Evolutionary conservation across 2,329 filamentous ascomycete genomes (phyloP), one percentile per base, ranked within the genome.

Genomic region (Fusarium pilosicola): DNA sequence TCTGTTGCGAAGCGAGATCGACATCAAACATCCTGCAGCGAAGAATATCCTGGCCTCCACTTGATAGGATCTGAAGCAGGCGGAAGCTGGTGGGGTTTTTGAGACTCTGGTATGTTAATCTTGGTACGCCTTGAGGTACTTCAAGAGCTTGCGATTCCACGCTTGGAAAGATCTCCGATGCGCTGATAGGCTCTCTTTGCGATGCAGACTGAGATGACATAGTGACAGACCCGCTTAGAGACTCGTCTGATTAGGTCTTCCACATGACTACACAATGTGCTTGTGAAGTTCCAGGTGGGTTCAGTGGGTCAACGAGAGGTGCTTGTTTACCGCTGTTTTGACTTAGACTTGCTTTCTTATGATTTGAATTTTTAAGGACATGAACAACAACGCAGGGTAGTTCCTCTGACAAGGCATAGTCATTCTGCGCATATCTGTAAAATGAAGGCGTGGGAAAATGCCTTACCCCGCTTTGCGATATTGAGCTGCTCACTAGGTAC

Each of bases 161-260:
- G 6, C 7, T 41, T 12, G 34, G 24, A 7, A 41, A 55, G 7
- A 41, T 55, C 34, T 41, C 34, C 17, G 34, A 39, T 11, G 34
- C 14, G 11, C 34, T n/a, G 11, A 55, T n/a, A 13, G 51, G 51
- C 11, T 39, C 51, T 9, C 7, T n/a, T 9, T 7, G 26, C 17
- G 13, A 17, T 22, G 34, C 2, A n/a, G 32, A 18, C 5, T 22
- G 34, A 28, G 34, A 9, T 10, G 51, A 7, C 6, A 38, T 7
- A 1, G 24, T 14, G 4, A 41, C n/a, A 14, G 14, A n/a, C 5
- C 14, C 18, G 2, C 2, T 54, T 2, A 8, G 2, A 4, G 2
- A 22, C 4, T 13, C 7, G 14, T 54, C 4, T 13, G 4, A 28
- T 28, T 17, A 13, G 51, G 9, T 9, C 18, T 38, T 13, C 14